These are phyloP conservation scores for Dryas drummondii DNA, from an alignment of 306 rosid genomes.

Conservation along the genomic window DNA sequence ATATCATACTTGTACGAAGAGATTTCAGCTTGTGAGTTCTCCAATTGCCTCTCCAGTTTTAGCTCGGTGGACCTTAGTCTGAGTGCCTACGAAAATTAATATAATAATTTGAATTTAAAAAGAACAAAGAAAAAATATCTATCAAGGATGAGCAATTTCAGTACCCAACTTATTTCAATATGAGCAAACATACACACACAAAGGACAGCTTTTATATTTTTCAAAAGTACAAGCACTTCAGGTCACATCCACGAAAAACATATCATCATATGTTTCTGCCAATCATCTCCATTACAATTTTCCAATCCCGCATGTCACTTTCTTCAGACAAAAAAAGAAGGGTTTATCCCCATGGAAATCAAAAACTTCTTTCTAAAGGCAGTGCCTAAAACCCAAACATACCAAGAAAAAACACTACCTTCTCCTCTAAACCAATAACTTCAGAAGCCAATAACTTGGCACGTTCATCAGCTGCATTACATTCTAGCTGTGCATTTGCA, in stretches of 20 bases:
- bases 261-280: neutral
- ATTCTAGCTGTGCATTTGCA: constrained; percentile 81
- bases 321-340: neutral
- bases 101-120: neutral
- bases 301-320: neutral
- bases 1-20: constrained; percentile 66
- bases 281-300: neutral
- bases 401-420: constrained; percentile 68
- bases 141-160: neutral
- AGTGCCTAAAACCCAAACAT: constrained; percentile 25
- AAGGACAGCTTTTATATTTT: neutral
- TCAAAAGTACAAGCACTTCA: neutral
- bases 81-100: constrained; percentile 61
- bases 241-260: constrained; percentile 1
- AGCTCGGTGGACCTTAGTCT: constrained; percentile 87
- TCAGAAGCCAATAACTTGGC: constrained; percentile 95
- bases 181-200: neutral
- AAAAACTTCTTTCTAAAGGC: neutral
- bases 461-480: constrained; percentile 96
- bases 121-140: neutral
- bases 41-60: constrained; percentile 89
- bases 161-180: neutral
- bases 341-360: neutral
- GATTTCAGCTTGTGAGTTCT: constrained; percentile 77
- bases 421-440: constrained; percentile 95